Conservation (phyloP, 192 early-diverging fungal species). For the Pilaira anomala region DNA sequence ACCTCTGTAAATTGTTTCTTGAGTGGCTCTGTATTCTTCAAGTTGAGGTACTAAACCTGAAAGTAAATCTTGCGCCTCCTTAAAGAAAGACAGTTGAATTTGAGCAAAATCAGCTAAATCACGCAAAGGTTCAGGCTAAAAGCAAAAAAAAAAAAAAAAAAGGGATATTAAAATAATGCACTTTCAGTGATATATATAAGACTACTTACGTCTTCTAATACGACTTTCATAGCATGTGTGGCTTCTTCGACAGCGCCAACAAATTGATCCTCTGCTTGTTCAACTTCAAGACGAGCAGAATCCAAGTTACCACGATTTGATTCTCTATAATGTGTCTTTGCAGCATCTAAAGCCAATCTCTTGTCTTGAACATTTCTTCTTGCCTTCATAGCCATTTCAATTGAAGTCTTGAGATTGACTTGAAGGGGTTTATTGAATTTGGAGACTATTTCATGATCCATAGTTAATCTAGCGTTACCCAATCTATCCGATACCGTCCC, state of each 20-base stretch:
- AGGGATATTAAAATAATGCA: not conserved
- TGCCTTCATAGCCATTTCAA: conserved; percentile 80
- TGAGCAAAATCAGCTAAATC: conserved; percentile 77
- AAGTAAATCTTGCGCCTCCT: conserved; percentile 65
- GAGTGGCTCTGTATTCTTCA: conserved; percentile 86
- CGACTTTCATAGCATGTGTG: conserved; percentile 84
- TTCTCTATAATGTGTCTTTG: conserved; percentile 71
- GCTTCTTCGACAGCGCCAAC: conserved; percentile 89
- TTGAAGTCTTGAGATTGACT: conserved; percentile 59
- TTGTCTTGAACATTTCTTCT: conserved; percentile 74
- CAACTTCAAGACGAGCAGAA: conserved; percentile 69
- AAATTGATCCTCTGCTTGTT: conserved; percentile 87
- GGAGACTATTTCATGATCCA: conserved; percentile 64
- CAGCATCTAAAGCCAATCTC: conserved; percentile 78
- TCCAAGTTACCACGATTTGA: conserved; percentile 64
- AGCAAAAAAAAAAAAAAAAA: conserved; percentile 26
- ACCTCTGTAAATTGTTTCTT: conserved; percentile 78
- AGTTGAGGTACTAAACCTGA: conserved; percentile 78
- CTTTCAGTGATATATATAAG: not conserved
- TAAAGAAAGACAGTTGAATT: conserved; percentile 80
- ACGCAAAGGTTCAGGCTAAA: conserved; percentile 63
- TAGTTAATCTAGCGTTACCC: conserved; percentile 66
- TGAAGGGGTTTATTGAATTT: conserved; percentile 72
- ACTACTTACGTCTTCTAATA: conserved; percentile 64
- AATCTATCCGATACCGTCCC: conserved; percentile 77